These are phyloP conservation scores for Bombardia bombarda DNA, from an alignment of 495 filamentous ascomycete species.

Conservation along the genomic window DNA sequence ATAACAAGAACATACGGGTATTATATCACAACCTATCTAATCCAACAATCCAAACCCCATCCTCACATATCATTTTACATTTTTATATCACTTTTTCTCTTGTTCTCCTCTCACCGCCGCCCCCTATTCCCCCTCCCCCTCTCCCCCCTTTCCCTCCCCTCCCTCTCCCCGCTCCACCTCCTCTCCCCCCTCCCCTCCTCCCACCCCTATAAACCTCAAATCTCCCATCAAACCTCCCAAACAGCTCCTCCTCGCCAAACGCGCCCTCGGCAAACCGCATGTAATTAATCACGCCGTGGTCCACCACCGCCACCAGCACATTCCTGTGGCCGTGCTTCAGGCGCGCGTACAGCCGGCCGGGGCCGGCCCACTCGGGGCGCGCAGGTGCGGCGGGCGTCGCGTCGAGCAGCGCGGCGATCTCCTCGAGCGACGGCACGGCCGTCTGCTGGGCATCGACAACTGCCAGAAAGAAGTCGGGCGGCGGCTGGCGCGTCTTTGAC, in stretches of 20 bases:
- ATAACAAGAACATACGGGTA: too few relatives aligned
- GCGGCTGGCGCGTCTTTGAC: constrained; percentile 63
- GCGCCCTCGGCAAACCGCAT: constrained; percentile 69
- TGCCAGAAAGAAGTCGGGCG: constrained; percentile 74
- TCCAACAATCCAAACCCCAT: too few relatives aligned
- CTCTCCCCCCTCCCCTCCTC: constrained; percentile 28
- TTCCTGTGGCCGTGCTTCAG: constrained; percentile 79
- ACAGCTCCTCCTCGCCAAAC: constrained; percentile 70
- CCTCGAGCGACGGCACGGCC: constrained; percentile 58
- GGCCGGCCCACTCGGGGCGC: constrained; percentile 37
- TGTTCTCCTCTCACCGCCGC: constrained; percentile 6
- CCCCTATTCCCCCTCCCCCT: constrained; percentile 19
- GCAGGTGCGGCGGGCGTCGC: constrained; percentile 60
- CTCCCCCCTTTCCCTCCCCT: constrained; percentile 21
- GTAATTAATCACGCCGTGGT: constrained; percentile 84
- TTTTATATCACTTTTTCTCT: too few relatives aligned
- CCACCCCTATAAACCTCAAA: constrained; percentile 27
- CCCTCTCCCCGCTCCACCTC: constrained; percentile 26
- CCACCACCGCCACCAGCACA: constrained; percentile 79
- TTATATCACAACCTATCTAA: too few relatives aligned
- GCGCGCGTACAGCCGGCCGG: constrained; percentile 47
- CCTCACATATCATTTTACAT: too few relatives aligned
- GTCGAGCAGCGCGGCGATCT: constrained; percentile 63
- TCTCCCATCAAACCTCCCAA: constrained; percentile 38
- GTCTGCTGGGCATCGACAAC: constrained; percentile 70